Percentiles rank a stretch among this genome's conserved stretches.
These are phyloP conservation scores for Aspergillus brasiliensis DNA, from an alignment of 2,329 filamentous ascomycete species.

Conservation along the genomic window DNA sequence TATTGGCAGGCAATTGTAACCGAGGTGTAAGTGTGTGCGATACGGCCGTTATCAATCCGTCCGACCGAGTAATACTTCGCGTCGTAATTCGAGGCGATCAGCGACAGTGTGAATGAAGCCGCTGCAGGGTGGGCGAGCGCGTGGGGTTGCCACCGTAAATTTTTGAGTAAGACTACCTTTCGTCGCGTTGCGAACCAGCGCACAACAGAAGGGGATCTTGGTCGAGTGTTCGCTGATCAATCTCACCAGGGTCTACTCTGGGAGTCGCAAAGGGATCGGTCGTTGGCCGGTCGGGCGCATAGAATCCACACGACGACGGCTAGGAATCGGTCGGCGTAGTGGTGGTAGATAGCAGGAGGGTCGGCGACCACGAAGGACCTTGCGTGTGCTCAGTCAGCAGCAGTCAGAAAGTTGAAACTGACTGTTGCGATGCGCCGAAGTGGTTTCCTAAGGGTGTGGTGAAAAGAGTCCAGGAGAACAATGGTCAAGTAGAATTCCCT, in stretches of 20 bases:
- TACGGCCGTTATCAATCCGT: not conserved
- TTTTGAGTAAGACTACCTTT: conserved; percentile 14
- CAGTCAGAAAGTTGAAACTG: not conserved
- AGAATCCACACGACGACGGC: conserved; percentile 12
- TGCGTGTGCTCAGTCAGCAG: not conserved
- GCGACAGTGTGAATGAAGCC: not conserved
- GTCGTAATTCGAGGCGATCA: not conserved
- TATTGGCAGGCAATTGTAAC: conserved; percentile 29
- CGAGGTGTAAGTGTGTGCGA: not conserved
- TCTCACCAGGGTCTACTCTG: conserved; percentile 9
- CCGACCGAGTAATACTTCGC: not conserved
- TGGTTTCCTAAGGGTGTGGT: no score
- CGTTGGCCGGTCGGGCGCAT: conserved; percentile 20
- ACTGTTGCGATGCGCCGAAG: not conserved
- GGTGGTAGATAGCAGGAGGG: conserved; percentile 2
- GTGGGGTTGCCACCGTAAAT: not conserved
- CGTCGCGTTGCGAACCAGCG: conserved; percentile 14
- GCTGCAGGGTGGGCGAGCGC: not conserved
- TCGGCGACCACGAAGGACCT: conserved; percentile 5
- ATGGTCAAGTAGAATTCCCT: not conserved
- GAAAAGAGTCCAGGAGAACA: not conserved
- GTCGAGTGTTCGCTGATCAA: conserved; percentile 18
- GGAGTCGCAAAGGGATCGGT: conserved; percentile 11
- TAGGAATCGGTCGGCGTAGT: not conserved
- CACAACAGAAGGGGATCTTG: conserved; percentile 2